Evolutionary conservation across 2,329 filamentous ascomycete species (phyloP).

Genomic region (Cercospora sojina): DNA sequence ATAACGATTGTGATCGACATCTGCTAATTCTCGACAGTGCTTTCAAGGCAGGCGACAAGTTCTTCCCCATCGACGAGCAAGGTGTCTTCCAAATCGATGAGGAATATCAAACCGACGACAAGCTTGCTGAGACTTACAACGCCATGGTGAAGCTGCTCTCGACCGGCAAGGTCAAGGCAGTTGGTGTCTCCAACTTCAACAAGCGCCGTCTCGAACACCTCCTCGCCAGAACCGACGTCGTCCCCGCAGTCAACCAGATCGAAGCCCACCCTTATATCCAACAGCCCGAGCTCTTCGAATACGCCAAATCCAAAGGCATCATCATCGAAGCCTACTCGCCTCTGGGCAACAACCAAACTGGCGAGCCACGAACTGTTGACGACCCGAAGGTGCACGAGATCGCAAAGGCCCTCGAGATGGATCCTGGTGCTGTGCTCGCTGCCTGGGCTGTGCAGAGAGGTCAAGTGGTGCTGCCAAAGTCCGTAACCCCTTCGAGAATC

Average conservation of each 20-base stretch:
- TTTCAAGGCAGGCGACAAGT: conserved; percentile 22
- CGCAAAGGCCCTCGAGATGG: conserved; percentile 17
- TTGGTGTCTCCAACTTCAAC: conserved; percentile 35
- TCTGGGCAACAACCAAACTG: conserved; percentile 41
- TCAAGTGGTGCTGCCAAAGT: conserved; percentile 27
- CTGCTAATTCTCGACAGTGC: conserved; percentile 14
- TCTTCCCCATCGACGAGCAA: conserved; percentile 45
- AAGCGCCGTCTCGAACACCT: conserved; percentile 29
- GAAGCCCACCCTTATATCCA: conserved; percentile 30
- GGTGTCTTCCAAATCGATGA: conserved; percentile 31
- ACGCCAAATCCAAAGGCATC: conserved; percentile 28
- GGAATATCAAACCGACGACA: conserved; percentile 43
- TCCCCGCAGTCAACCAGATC: conserved; percentile 32
- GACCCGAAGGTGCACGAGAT: conserved; percentile 26
- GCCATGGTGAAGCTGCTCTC: conserved; percentile 31
- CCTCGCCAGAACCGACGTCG: conserved; percentile 21
- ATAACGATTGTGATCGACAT: no score
- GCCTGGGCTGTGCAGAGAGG: conserved; percentile 23
- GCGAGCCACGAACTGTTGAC: conserved; percentile 25
- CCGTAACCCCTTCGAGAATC: conserved; percentile 29
- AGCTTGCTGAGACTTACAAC: conserved; percentile 30
- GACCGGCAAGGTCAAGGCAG: conserved; percentile 32
- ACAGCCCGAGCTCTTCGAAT: conserved; percentile 24
- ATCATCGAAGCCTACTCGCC: conserved; percentile 28
- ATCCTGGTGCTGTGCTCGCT: conserved; percentile 23